A percentile compares a stretch with the other conserved stretches of the same genome.
Evolutionary conservation across 148 eudicot species (phyloP).

Genomic region (Drosera capensis): DNA sequence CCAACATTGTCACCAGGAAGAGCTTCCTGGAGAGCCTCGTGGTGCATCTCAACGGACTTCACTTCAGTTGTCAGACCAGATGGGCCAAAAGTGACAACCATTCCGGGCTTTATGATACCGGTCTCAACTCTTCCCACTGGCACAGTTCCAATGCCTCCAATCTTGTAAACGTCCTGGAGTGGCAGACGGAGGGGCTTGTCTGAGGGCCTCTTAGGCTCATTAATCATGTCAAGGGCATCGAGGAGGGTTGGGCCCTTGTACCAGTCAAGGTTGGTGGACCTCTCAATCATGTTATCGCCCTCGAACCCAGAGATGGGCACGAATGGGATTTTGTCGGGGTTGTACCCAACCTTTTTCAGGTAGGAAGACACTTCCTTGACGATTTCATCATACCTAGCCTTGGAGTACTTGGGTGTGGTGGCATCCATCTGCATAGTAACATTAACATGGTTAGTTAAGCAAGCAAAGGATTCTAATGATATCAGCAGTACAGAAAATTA

Average conservation of each 20-base stretch:
- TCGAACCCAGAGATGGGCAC: neutral
- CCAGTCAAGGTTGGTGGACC: neutral
- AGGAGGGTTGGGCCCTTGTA: neutral
- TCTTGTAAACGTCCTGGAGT: neutral
- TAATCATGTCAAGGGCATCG: neutral
- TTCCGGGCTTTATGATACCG: neutral
- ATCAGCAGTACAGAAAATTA: no score
- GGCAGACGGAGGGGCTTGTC: neutral
- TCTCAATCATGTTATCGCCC: neutral
- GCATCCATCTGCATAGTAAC: conserved; percentile 8
- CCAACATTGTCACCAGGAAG: neutral
- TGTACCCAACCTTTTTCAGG: neutral
- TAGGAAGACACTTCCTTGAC: no score
- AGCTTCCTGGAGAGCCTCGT: no score
- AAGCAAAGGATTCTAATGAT: no score
- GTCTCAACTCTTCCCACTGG: neutral
- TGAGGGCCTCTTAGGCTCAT: neutral
- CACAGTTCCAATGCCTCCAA: neutral
- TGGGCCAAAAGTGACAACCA: neutral
- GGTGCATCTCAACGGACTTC: neutral
- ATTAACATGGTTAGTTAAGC: no score
- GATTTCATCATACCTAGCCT: neutral
- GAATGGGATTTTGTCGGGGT: neutral
- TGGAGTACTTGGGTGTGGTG: neutral
- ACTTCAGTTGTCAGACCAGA: neutral